phyloP scores from a whole-genome alignment of 768 basidiomycete species.

The Macrolepiota fuliginosa region DNA sequence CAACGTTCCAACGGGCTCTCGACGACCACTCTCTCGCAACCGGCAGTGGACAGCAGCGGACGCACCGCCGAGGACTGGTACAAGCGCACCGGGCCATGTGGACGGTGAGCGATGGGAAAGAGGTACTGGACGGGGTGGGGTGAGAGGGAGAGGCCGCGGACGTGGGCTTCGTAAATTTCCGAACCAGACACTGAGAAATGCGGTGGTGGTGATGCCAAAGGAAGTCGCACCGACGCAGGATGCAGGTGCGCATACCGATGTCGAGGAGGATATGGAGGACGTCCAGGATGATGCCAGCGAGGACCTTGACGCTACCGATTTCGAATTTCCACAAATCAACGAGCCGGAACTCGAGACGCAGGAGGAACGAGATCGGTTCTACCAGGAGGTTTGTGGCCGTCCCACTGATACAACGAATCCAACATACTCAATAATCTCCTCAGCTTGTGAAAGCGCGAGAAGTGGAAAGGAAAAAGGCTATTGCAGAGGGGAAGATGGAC shows the following conservation, averaged over 20 bases:
- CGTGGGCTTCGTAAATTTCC: constrained; percentile 31
- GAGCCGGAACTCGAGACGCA: constrained; percentile 52
- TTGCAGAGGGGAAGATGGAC: constrained; percentile 84
- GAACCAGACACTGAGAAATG: constrained; percentile 38
- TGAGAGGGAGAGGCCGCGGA: constrained; percentile 40
- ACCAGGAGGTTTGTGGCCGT: constrained; percentile 57
- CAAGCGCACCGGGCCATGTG: constrained; percentile 32
- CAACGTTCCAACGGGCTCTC: constrained; percentile 14
- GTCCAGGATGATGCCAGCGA: constrained; percentile 21
- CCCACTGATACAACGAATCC: constrained; percentile 12
- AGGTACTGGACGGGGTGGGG: constrained; percentile 52
- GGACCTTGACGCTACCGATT: constrained; percentile 6
- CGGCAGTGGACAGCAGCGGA: constrained; percentile 60
- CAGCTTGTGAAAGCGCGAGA: constrained; percentile 77
- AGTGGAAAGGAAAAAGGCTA: constrained; percentile 66
- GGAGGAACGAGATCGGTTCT: constrained; percentile 69
- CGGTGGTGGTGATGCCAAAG: constrained; percentile 21
- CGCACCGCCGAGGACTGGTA: constrained; percentile 30
- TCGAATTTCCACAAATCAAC: constrained; percentile 30
- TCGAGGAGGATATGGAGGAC: constrained; percentile 28
- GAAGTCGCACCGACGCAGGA: constrained; percentile 29
- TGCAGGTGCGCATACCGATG: constrained; percentile 31
- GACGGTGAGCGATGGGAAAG: constrained; percentile 64
- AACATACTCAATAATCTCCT: constrained; percentile 10
- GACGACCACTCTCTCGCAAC: constrained; percentile 46